Conservation (phyloP, 768 basidiomycete species). For the Auricularia heimuer region DNA sequence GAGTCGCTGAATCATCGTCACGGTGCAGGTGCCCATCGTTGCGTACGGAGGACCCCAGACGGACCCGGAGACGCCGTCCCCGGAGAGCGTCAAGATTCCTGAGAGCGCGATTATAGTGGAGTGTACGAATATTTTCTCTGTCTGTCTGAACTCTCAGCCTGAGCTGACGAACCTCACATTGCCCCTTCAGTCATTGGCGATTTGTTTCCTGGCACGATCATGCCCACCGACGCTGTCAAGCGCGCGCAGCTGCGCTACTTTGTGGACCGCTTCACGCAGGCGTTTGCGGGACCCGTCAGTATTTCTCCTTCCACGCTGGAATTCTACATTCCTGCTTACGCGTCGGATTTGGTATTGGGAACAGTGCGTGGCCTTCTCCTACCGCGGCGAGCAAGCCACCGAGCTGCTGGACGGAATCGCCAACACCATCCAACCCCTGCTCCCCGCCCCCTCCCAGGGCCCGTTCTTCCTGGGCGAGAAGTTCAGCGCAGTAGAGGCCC, state of each 20-base stretch:
- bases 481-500: constrained; percentile 54
- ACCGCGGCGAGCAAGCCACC: constrained; percentile 31
- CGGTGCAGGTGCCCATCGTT: constrained; percentile 43
- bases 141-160: not conserved
- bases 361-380: constrained; percentile 25
- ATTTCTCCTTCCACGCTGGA: too few species aligned
- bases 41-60: constrained; percentile 52
- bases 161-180: too few species aligned
- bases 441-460: constrained; percentile 32
- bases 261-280: constrained; percentile 42
- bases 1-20: not conserved
- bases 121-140: constrained; percentile 12
- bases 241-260: constrained; percentile 56
- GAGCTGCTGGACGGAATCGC: constrained; percentile 32
- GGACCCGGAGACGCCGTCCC: constrained; percentile 45
- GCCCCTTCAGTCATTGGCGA: constrained; percentile 38
- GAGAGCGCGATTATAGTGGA: constrained; percentile 61
- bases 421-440: constrained; percentile 36
- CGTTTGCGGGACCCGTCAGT: constrained; percentile 26
- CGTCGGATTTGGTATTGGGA: too few species aligned
- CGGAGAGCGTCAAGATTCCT: constrained; percentile 48
- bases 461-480: constrained; percentile 32
- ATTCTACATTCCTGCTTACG: too few species aligned
- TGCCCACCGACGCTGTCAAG: constrained; percentile 44
- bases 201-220: constrained; percentile 39